These are phyloP conservation scores for Gilbertella persicaria DNA, from an alignment of 371 early-diverging fungal species.

Conservation along the genomic window DNA sequence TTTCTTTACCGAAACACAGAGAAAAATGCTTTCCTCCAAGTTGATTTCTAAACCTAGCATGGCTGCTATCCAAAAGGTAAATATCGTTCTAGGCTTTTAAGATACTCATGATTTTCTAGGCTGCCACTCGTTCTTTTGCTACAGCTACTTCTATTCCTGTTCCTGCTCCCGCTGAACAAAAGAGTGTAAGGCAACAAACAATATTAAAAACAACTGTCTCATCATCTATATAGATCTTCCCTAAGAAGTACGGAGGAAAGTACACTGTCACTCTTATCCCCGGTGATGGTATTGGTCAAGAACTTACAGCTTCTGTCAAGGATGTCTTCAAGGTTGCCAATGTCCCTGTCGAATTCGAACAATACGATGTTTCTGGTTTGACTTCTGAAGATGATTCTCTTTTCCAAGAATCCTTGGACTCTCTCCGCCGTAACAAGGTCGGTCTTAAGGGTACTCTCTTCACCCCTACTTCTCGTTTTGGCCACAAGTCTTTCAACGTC, in stretches of 20 bases:
- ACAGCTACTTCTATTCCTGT: slow-evolving; percentile 11
- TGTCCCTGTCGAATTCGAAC: slow-evolving; percentile 94
- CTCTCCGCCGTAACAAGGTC: slow-evolving; percentile 92
- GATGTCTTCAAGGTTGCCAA: slow-evolving; percentile 89
- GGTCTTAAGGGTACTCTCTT: slow-evolving; percentile 95
- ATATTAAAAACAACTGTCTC: not conserved
- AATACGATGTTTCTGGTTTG: slow-evolving; percentile 91
- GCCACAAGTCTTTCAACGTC: slow-evolving; percentile 91
- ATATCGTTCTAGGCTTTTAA: not conserved
- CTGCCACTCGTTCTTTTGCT: slow-evolving; percentile 5
- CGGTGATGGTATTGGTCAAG: slow-evolving; percentile 97
- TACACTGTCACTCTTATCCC: slow-evolving; percentile 88
- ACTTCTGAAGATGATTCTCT: slow-evolving; percentile 70
- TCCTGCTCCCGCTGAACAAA: slow-evolving; percentile 11
- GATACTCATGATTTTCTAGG: not conserved
- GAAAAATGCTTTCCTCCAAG: slow-evolving; percentile 9
- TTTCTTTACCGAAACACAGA: too few relatives aligned
- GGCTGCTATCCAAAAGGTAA: slow-evolving; percentile 6
- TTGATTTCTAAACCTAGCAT: slow-evolving; percentile 6
- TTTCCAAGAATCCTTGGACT: slow-evolving; percentile 86
- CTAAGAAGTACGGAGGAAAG: slow-evolving; percentile 12
- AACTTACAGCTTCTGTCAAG: slow-evolving; percentile 89
- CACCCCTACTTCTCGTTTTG: slow-evolving; percentile 86
- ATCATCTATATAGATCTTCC: slow-evolving; percentile 1
- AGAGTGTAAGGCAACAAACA: not conserved